Conservation (phyloP, 2,329 filamentous ascomycete species). For the Cladobotryum protrusum region DNA sequence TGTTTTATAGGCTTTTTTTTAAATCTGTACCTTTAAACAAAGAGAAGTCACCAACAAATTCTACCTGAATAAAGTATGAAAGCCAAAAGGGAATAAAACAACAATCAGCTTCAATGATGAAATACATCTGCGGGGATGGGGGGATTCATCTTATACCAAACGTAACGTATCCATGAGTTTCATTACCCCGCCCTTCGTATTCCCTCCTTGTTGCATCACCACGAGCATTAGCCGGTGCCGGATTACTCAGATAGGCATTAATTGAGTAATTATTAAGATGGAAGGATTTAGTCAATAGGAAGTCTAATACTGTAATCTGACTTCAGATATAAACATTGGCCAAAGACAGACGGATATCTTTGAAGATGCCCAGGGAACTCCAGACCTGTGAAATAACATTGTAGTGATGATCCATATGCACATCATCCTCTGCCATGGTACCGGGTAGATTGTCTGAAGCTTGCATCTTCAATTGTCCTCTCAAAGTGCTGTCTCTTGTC, state of each 20-base stretch:
- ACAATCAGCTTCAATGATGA: no score
- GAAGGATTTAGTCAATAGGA: neutral
- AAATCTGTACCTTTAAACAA: neutral
- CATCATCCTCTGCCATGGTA: no score
- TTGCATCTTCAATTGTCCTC: no score
- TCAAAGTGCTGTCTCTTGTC: no score
- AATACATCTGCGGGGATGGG: neutral
- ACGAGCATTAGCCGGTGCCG: constrained; percentile 1
- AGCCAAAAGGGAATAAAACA: no score
- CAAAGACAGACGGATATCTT: no score
- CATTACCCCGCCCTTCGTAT: neutral
- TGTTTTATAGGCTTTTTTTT: neutral
- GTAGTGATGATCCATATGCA: neutral
- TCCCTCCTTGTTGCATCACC: no score
- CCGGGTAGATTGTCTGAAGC: no score
- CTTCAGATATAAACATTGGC: no score
- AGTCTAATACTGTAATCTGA: no score
- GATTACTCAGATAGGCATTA: neutral
- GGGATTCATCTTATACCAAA: neutral
- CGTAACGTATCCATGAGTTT: neutral
- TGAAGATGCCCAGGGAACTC: no score
- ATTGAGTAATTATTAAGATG: neutral
- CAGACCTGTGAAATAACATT: neutral
- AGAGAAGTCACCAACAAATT: neutral
- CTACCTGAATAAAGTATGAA: no score